Evolutionary conservation across 805 yeast species (phyloP).

Genomic region (Spathaspora arborariae): DNA sequence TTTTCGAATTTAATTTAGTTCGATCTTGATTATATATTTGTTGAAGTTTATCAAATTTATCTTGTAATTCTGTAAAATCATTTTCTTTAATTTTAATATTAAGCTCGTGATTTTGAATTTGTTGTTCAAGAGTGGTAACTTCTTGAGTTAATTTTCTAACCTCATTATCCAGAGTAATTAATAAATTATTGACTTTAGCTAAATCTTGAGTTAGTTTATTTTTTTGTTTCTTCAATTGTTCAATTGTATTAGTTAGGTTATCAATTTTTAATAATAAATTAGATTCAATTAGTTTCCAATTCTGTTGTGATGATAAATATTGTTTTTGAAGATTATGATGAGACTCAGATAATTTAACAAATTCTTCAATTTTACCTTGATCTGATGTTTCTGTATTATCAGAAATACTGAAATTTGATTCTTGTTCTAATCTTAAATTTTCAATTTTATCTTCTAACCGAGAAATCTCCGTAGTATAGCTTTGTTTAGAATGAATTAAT

Average conservation of each 20-base stretch:
- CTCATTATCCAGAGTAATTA: conserved; percentile 12
- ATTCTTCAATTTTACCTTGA: conserved; percentile 29
- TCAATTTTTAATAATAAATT: conserved; percentile 50
- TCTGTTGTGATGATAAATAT: conserved; percentile 70
- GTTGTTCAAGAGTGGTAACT: conserved; percentile 23
- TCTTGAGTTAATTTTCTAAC: conserved; percentile 18
- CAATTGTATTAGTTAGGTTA: conserved; percentile 25
- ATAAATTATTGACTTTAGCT: conserved; percentile 18
- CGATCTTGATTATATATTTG: conserved; percentile 30
- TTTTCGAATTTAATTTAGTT: conserved; percentile 21
- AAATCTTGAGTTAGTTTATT: conserved; percentile 32
- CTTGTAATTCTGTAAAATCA: conserved; percentile 14
- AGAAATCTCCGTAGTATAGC: conserved; percentile 42
- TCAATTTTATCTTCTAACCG: conserved; percentile 71
- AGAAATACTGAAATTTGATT: conserved; percentile 20
- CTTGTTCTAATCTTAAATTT: conserved; percentile 58
- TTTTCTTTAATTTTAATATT: conserved; percentile 17
- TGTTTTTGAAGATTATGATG: conserved; percentile 64
- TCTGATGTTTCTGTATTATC: conserved; percentile 10
- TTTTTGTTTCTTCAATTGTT: conserved; percentile 25
- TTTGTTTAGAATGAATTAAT: conserved; percentile 31
- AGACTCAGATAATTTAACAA: conserved; percentile 39
- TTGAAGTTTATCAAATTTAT: conserved; percentile 29
- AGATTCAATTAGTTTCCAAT: conserved; percentile 80
- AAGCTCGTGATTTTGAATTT: conserved; percentile 18